Percentiles rank a stretch among this genome's conserved stretches.
Evolutionary conservation across 208 protist genomes (phyloP).

Genomic region (Crithidia sp.): DNA sequence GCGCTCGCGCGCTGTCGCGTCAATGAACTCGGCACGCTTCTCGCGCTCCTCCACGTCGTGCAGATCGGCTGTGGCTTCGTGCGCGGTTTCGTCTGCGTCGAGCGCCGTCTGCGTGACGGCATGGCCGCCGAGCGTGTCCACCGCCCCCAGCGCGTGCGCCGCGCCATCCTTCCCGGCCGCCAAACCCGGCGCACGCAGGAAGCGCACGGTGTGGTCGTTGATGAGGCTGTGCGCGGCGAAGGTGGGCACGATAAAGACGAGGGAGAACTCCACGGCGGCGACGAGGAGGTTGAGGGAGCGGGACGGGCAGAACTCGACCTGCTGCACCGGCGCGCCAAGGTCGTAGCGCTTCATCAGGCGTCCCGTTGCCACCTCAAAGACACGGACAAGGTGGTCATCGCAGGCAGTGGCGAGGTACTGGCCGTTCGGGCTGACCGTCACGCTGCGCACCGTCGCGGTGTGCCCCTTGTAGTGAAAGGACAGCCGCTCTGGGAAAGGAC

Average conservation of each 20-base stretch:
- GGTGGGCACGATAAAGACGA: constrained; percentile 90
- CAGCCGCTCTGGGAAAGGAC: constrained; percentile 98
- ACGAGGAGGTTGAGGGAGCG: constrained; percentile 90
- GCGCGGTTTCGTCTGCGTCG: constrained; percentile 81
- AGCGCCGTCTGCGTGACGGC: constrained; percentile 83
- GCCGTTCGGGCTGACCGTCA: constrained; percentile 96
- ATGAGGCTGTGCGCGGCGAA: constrained; percentile 81
- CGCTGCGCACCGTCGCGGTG: constrained; percentile 90
- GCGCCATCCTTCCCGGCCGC: constrained; percentile 32
- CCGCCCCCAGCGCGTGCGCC: constrained; percentile 40
- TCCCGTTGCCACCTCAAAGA: constrained; percentile 98
- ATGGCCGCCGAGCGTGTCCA: constrained; percentile 68
- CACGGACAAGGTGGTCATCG: constrained; percentile 96
- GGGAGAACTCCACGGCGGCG: constrained; percentile 84
- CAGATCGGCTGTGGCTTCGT: constrained; percentile 74
- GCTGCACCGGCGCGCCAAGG: constrained; percentile 85
- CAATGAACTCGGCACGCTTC: constrained; percentile 90
- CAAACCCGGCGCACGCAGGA: constrained; percentile 76
- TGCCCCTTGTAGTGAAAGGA: constrained; percentile 97
- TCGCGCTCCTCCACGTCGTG: constrained; percentile 87
- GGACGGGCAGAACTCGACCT: constrained; percentile 96
- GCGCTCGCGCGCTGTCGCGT: constrained; percentile 74
- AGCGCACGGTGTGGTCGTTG: constrained; percentile 91
- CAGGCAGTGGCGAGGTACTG: constrained; percentile 97
- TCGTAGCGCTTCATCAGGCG: constrained; percentile 94